Base-by-base conservation (phyloP, 495 filamentous ascomycete species). In the Penicillium herquei region DNA sequence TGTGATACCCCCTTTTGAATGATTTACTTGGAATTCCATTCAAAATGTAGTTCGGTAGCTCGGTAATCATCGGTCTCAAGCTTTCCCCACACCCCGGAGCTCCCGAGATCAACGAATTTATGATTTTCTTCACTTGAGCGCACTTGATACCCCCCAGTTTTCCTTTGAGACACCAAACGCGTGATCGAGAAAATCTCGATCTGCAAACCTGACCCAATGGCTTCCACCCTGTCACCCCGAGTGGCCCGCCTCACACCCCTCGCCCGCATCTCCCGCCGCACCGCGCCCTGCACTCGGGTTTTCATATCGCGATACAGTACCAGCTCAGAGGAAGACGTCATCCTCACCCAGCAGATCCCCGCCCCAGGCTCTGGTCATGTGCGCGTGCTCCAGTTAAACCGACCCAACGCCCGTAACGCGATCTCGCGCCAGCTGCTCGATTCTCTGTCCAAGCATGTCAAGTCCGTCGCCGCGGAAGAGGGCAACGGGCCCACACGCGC, bases 331-430 rank as follows among this genome's bases (percentile, higher is more conserved):
- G 64, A 71, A 34, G 64, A 87, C 7, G 71, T 90, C 31, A 83
- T 98, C 65, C 84, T 84, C 54, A 78, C 84, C 52, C 83, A 79
- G 42, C 83, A 87, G 68, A 63, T 96, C 39, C 88, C 87, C 37
- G 89, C 94, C 0, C 87, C 94, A 0, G 84, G 88, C 61, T 82
- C 83, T 5, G 94, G 94, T 54, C 86, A 86, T 72, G 93, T 98
- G 68, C 86, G 89, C 41, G 81, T 98, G 56, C 81, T 98, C 49
- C 86, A 90, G 49, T 85, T 98, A 59, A 90, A 96, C 71, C 84
- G 90, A 11, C 94, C 92, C 3, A 65, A 79, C 1, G 88, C 91
- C 39, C 87, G 91, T 57, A 98, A 98, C 65, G 92, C 94, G 45
- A 88, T 98, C 71, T 97, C 93, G 0, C 78, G 77, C 45, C 82